These are phyloP conservation scores for Lathyrus oleraceus DNA, from an alignment of 306 rosid species.

Conservation along the genomic window DNA sequence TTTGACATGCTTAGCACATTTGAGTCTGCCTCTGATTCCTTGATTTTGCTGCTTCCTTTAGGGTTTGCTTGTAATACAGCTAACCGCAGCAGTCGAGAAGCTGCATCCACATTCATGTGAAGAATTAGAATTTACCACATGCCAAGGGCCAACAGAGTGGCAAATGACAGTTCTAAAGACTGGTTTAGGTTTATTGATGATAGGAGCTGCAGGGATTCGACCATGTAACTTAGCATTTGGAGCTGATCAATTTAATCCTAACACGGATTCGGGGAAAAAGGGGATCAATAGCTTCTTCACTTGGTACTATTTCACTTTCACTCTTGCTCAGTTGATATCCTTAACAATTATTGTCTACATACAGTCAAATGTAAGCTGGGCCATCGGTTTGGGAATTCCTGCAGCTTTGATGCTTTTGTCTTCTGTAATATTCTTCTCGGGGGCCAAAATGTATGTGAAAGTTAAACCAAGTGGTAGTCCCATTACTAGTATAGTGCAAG, in stretches of 20 bases:
- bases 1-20: neutral
- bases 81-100: constrained; percentile 69
- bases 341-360: constrained; percentile 66
- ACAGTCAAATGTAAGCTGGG: constrained; percentile 78
- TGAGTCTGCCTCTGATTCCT: constrained; percentile 30
- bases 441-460: constrained; percentile 72
- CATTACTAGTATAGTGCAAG: constrained; percentile 74
- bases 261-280: constrained; percentile 70
- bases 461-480: constrained; percentile 86
- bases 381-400: constrained; percentile 75
- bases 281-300: constrained; percentile 78
- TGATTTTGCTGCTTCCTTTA: constrained; percentile 34
- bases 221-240: constrained; percentile 91
- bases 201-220: constrained; percentile 77
- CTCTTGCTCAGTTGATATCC: constrained; percentile 63
- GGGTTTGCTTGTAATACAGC: constrained; percentile 79
- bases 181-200: constrained; percentile 55
- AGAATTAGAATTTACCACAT: constrained; percentile 32
- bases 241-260: constrained; percentile 80
- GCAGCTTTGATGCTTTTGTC: constrained; percentile 73
- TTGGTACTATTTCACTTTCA: constrained; percentile 73
- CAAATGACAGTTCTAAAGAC: constrained; percentile 60
- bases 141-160: constrained; percentile 68
- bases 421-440: constrained; percentile 65
- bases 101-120: constrained; percentile 70